Evolutionary conservation across 108 stramenopile species (phyloP), one percentile per base, ranked within the genome.

Genomic region (Cyclotella distinguenda): DNA sequence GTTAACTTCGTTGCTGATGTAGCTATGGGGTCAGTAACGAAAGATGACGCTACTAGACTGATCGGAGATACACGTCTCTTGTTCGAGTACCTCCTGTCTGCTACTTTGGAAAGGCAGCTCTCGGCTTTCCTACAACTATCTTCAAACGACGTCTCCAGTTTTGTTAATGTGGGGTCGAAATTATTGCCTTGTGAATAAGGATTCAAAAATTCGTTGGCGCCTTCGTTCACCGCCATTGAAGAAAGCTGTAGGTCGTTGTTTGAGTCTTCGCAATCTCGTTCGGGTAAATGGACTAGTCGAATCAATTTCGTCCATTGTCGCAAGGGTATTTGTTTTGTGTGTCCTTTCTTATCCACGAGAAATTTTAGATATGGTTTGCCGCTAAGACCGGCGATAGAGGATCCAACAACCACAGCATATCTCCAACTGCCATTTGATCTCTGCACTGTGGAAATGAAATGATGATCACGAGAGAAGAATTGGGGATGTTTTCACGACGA

Each of bases 281-380:
- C 27, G 52, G 52, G 30, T 1, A 32, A 18, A 1, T 9, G 10
- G 2, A 31, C 19, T 12, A 54, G 32, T 10, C 52, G 52, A 28
- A 54, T 31, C 6, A 54, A 28, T 32, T 54, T 54, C 2, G 52
- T 33, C 52, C 52, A 54, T 54, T 54, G 52, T 34, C 52, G 30
- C 52, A 54, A 34, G 2, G 52, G 52, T 18, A 54, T 54, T 54
- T 54, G 30, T 21, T 54, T 54, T 4, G 52, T 54, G 27, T 54
- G 52, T 31, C 52, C 52, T 19, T 54, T 54, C 16, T 54, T 8
- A 18, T 54, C 52, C n/a, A 54, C 52, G 2, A 54, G n/a, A 19
- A 54, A 54, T 31, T 54, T 54, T 11, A 54, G 26, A 28, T 18
- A 54, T 7, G 52, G 32, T 11, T 54, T 31, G 10, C 8, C 32